Base-by-base conservation (phyloP, 257 asterid genomes). In the Penstemon eatonii region DNA sequence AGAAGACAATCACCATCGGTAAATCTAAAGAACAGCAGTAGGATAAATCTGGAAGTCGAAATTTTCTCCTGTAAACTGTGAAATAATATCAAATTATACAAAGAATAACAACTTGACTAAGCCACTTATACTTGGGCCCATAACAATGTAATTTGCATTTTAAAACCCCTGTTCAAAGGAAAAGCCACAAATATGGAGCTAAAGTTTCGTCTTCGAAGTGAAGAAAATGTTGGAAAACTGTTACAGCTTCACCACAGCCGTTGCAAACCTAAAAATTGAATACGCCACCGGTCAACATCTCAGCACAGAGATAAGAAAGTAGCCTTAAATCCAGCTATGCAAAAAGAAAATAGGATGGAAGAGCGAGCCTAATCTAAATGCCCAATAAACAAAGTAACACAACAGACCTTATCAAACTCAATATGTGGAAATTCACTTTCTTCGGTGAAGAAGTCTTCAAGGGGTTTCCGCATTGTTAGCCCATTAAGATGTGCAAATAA, bases 261-360 rank as follows among this genome's bases (percentile, higher is more conserved):
- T 87, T 87, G 96, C 93, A 84, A 76, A 94, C 99, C 99, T 94
- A 94, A 81, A 94, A 94, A 94, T 80, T 75, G 80, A 87, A 94
- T 84, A 91, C 83, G 83, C 80, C 89, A 90, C 63, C 53, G 84
- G 86, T 94, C 90, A 94, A 91, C 92, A 90, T 80, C 92, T 87
- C 88, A 84, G 78, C 79, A 76, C 79, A 81, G 79, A 85, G 76
- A 81, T 67, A 83, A 82, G 80, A 87, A 84, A 82, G 81, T 60
- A 87, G 78, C 85, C 89, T 82, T 78, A 86, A 88, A 88, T 81
- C 96, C 87, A 87, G 79, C 86, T 77, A 80, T 71, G 83, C 71
- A 79, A 69, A 91, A 81, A 74, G 75, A 89, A 83, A 25, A 25
- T 25, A 82, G 86, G 90, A 81, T 78, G 77, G 80, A 80, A 82